Evolutionary conservation across 2,329 filamentous ascomycete genomes (phyloP), one percentile per base, ranked within the genome.

Genomic region (Botrytis aclada): DNA sequence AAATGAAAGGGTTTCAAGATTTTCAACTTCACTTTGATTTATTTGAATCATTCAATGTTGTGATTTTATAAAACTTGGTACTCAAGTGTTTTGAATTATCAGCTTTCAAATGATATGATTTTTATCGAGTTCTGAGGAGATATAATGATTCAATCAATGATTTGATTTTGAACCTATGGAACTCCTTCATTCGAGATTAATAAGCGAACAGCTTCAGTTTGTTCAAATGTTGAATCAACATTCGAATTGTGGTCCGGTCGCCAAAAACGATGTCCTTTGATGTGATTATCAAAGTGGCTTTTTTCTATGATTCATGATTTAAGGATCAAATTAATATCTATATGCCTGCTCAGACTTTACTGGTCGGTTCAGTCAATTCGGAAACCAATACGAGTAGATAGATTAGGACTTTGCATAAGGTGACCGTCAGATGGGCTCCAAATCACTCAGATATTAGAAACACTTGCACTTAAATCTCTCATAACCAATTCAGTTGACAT

Each of bases 11-110:
- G 9, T n/a, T 51, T 51, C 22, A n/a, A 51, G 25, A 22, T 51
- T 5, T 5, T 25, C 10, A 6, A 51, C 6, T 51, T 51, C 47
- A 51, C 10, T n/a, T 54, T 5, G 3, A 54, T 54, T 6, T 7
- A 16, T 54, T 14, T n/a, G 4, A n/a, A n/a, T 3, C 0, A 16
- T 14, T 51, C 10, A n/a, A 16, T 12, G 4, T 16, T n/a, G 0
- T n/a, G 0, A 16, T n/a, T 0, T 14, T 16, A 4, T 3, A n/a
- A n/a, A n/a, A 16, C 47, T 54, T 7, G 12, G 47, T 54, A 54
- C 12, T 7, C 25, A 0, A 16, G 16, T n/a, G n/a, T 4, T 14
- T 7, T 54, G 2, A 54, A 7, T 16, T n/a, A 14, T n/a, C 14
- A 6, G 2, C 25, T 51, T 51, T 16, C 25, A 14, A 51, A n/a